phyloP scores from a whole-genome alignment of 495 filamentous ascomycete genomes.

The Cercophora sp. region DNA sequence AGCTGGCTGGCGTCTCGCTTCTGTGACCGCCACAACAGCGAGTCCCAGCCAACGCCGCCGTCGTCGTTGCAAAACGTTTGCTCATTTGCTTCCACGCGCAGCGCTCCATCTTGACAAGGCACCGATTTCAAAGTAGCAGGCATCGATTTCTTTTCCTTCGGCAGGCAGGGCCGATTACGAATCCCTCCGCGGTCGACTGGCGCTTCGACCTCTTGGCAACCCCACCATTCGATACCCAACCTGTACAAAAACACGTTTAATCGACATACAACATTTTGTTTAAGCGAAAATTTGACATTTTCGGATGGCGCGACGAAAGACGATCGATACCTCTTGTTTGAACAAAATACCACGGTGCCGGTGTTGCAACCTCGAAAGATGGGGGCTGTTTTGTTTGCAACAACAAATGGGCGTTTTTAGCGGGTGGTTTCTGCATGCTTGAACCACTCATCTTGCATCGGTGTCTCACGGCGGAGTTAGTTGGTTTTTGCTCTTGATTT shows the following conservation, averaged over 20 bases:
- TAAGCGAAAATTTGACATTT: conserved; percentile 33
- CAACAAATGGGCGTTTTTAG: conserved; percentile 29
- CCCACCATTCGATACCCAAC: conserved; percentile 19
- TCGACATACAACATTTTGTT: conserved; percentile 28
- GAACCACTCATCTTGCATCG: conserved; percentile 32
- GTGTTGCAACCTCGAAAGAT: conserved; percentile 33
- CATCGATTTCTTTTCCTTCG: conserved; percentile 31
- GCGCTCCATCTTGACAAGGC: conserved; percentile 39
- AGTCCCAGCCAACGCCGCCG: conserved; percentile 17
- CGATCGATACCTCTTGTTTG: conserved; percentile 35
- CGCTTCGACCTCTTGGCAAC: conserved; percentile 27
- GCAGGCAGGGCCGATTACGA: conserved; percentile 28
- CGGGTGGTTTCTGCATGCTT: conserved; percentile 31
- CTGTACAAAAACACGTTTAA: conserved; percentile 35
- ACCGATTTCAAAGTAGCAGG: conserved; percentile 32
- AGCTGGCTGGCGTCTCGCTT: conserved; percentile 31
- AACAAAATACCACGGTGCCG: conserved; percentile 22
- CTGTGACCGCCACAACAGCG: conserved; percentile 26
- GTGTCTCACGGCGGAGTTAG: conserved; percentile 34
- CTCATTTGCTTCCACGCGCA: conserved; percentile 24
- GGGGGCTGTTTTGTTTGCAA: conserved; percentile 22
- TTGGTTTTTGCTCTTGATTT: conserved; percentile 23
- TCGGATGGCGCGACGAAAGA: conserved; percentile 35
- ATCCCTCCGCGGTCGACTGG: conserved; percentile 25
- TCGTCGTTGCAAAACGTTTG: conserved; percentile 32